phyloP scores from a whole-genome alignment of 148 eudicot genomes.

The Dianthus caryophyllus region DNA sequence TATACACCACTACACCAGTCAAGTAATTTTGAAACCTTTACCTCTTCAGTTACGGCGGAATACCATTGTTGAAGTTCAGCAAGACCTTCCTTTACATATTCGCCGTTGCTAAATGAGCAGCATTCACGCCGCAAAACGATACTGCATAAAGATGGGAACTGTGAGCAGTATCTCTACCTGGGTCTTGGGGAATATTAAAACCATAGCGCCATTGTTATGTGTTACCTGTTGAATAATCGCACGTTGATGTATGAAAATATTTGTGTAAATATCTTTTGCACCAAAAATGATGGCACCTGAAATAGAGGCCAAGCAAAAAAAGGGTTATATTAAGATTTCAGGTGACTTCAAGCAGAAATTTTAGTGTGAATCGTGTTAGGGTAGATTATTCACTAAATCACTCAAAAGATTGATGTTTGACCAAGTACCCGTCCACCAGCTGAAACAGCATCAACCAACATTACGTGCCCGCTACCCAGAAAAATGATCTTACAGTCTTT shows the following conservation, averaged over 20 bases:
- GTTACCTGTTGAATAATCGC: slow-evolving; percentile 92
- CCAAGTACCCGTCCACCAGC: neutral
- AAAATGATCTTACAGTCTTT: slow-evolving; percentile 3
- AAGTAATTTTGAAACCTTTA: slow-evolving; percentile 19
- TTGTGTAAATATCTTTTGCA: slow-evolving; percentile 89
- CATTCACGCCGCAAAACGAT: slow-evolving; percentile 96
- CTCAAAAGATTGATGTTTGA: neutral
- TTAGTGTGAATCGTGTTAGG: neutral
- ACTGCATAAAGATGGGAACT: slow-evolving; percentile 38
- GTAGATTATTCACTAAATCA: neutral
- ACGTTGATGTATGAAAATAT: slow-evolving; percentile 99
- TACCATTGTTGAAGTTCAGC: slow-evolving; percentile 95
- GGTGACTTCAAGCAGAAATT: neutral
- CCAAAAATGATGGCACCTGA: slow-evolving; percentile 92
- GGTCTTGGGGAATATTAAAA: neutral
- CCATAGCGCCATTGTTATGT: neutral
- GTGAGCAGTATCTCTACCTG: neutral
- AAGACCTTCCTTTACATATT: slow-evolving; percentile 94
- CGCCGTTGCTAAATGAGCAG: slow-evolving; percentile 97
- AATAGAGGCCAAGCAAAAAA: slow-evolving; percentile 12
- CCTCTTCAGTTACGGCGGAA: slow-evolving; percentile 77
- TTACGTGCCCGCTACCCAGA: neutral
- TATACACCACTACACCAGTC: neutral
- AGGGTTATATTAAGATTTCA: neutral
- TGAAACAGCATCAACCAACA: neutral